Evolutionary conservation across 257 asterid species (phyloP).

Genomic region (Solanum ahanhuiri): DNA sequence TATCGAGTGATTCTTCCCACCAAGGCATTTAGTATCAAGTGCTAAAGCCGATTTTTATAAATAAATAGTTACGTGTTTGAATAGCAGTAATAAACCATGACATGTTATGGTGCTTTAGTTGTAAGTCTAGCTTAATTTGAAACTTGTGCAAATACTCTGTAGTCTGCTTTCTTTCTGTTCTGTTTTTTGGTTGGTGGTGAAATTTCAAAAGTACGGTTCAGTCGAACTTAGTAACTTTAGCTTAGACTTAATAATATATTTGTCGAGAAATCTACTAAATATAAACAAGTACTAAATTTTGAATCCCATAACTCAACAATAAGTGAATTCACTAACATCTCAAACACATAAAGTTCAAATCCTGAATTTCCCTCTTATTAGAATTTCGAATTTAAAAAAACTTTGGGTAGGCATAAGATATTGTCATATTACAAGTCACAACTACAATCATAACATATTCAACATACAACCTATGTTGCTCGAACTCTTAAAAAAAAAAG

Average conservation of each 20-base stretch:
- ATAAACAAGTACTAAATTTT: neutral
- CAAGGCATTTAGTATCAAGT: neutral
- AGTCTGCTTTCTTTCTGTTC: neutral
- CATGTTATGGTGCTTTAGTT: neutral
- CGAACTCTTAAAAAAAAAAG: neutral
- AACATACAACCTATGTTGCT: accelerated
- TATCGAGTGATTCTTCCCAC: neutral
- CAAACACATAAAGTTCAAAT: neutral
- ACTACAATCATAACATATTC: neutral
- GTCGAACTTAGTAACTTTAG: neutral
- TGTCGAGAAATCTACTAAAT: neutral
- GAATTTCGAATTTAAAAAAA: neutral
- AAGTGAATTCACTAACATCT: neutral
- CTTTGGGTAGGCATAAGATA: neutral
- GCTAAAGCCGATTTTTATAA: neutral
- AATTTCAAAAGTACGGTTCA: neutral
- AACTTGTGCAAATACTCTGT: neutral
- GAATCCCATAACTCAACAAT: neutral
- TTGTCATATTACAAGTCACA: neutral
- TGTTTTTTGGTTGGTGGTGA: neutral
- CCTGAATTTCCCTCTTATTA: neutral
- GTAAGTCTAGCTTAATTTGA: neutral
- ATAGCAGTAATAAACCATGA: neutral
- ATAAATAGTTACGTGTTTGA: neutral
- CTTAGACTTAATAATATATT: neutral